phyloP scores from a whole-genome alignment of 441 rosid genomes.

The Euphorbia corollata region DNA sequence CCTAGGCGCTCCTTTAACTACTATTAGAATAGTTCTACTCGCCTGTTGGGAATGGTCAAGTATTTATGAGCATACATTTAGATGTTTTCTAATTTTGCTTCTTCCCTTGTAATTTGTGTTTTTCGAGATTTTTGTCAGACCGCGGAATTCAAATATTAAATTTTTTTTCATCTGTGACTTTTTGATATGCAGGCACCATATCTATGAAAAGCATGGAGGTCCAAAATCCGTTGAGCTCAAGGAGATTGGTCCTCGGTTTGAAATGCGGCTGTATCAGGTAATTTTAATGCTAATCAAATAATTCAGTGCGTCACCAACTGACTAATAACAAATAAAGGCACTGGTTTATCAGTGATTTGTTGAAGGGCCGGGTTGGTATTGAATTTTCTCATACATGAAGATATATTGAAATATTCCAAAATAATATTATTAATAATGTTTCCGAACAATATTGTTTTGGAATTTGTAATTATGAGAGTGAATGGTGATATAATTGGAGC shows the following conservation, averaged over 20 bases:
- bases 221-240: conserved; percentile 73
- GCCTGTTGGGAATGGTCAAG: no score
- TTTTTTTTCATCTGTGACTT: background rate
- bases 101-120: no score
- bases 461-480: background rate
- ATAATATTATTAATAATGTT: background rate
- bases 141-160: no score
- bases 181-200: conserved; percentile 59
- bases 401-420: background rate
- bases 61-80: no score
- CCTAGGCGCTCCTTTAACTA: no score
- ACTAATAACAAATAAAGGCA: background rate
- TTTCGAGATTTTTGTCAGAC: no score
- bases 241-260: conserved; percentile 90
- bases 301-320: background rate
- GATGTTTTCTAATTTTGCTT: no score
- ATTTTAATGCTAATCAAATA: background rate
- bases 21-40: no score
- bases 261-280: conserved; percentile 84
- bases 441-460: background rate
- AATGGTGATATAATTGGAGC: background rate
- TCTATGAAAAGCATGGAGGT: conserved; percentile 66
- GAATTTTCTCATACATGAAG: background rate
- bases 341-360: background rate
- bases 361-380: background rate